Conservation (phyloP, 306 rosid species). For the Hippophae rhamnoides region DNA sequence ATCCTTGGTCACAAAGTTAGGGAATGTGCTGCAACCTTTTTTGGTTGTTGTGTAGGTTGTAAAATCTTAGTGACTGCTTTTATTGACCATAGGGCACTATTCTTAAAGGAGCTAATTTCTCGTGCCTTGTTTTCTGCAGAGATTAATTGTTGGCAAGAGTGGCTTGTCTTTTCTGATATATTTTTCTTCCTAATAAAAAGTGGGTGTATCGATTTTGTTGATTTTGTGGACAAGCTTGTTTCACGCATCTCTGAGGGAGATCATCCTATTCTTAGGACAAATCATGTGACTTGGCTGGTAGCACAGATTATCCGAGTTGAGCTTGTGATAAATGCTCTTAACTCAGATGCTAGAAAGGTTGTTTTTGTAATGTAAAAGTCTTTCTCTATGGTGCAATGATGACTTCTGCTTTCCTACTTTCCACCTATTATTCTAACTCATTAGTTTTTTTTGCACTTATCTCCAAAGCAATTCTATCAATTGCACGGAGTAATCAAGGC, state of each 20-base stretch:
- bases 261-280: conserved; percentile 68
- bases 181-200: conserved; percentile 83
- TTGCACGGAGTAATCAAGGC: conserved; percentile 3
- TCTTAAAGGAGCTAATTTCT: conserved; percentile 20
- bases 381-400: conserved; percentile 1
- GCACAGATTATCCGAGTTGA: conserved; percentile 87
- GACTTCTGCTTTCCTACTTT: conserved; percentile 17
- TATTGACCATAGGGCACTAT: conserved; percentile 7
- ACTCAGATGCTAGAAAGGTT: conserved; percentile 92
- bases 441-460: conserved; percentile 6
- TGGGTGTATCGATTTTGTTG: conserved; percentile 90
- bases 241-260: conserved; percentile 81
- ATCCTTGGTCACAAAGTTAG: too few species aligned
- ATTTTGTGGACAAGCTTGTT: conserved; percentile 89
- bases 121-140: conserved; percentile 58
- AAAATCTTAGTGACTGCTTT: conserved; percentile 10
- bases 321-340: conserved; percentile 85
- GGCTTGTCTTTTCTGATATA: conserved; percentile 92
- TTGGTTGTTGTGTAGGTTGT: too few species aligned
- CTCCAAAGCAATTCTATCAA: conserved; percentile 8
- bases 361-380: conserved; percentile 20
- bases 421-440: neutral
- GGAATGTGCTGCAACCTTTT: too few species aligned
- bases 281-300: conserved; percentile 93
- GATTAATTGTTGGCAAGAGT: conserved; percentile 96